Evolutionary conservation across 805 yeast genomes (phyloP).

Genomic region (Metschnikowia picachoensis): DNA sequence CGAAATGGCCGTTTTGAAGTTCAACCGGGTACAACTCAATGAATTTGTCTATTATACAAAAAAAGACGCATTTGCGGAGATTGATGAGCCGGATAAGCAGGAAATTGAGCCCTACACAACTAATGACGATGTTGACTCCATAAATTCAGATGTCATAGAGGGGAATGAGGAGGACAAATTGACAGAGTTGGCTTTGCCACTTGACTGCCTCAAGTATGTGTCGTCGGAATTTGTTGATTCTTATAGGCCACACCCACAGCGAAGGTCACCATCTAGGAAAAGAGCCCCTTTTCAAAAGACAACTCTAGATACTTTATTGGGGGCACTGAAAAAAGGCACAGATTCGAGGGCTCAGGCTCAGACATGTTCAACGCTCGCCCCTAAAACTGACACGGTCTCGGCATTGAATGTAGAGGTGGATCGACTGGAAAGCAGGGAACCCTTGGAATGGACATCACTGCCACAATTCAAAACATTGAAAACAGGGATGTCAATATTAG

Average conservation of each 20-base stretch:
- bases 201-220: constrained; percentile 15
- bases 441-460: no score
- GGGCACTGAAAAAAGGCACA: background rate
- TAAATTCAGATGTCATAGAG: background rate
- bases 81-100: background rate
- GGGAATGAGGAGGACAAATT: constrained; percentile 13
- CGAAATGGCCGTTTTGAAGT: constrained; percentile 13
- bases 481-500: no score
- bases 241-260: constrained; percentile 9
- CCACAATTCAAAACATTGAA: no score
- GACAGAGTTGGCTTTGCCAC: constrained; percentile 16
- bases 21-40: constrained; percentile 13
- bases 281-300: constrained; percentile 22
- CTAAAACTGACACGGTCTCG: no score
- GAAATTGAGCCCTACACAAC: background rate
- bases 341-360: no score
- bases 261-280: constrained; percentile 17
- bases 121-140: background rate
- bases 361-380: no score
- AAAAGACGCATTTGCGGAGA: constrained; percentile 1
- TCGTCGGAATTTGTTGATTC: constrained; percentile 14
- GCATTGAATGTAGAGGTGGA: no score
- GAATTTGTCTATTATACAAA: constrained; percentile 13
- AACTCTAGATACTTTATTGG: constrained; percentile 24
- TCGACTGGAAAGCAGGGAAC: no score